Percentiles rank a stretch among this genome's conserved stretches.
These are phyloP conservation scores for Epichloe aotearoae DNA, from an alignment of 2,329 filamentous ascomycete species.

Conservation along the genomic window DNA sequence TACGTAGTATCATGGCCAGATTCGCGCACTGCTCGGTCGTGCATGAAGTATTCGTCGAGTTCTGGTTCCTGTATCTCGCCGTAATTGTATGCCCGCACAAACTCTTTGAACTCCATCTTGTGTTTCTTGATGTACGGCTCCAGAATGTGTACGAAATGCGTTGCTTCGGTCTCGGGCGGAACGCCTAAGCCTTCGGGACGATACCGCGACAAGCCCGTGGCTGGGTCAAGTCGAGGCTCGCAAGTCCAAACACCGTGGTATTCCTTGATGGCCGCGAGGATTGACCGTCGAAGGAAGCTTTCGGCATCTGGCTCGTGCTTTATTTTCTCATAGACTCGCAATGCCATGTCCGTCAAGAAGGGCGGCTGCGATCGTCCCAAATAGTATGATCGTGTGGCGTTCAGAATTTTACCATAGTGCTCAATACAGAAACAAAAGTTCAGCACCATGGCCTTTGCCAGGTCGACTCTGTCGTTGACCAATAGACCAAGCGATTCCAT, in stretches of 20 bases:
- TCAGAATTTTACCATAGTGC: constrained; percentile 96
- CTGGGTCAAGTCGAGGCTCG: constrained; percentile 62
- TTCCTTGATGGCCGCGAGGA: constrained; percentile 90
- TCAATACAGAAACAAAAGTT: constrained; percentile 98
- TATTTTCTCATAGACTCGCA: constrained; percentile 87
- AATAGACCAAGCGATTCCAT: constrained; percentile 91
- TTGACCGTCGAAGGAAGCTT: constrained; percentile 69
- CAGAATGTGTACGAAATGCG: constrained; percentile 74
- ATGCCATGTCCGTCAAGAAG: constrained; percentile 93
- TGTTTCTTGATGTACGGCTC: constrained; percentile 75
- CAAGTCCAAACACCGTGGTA: constrained; percentile 83
- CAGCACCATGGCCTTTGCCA: constrained; percentile 86
- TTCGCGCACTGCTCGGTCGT: constrained; percentile 90
- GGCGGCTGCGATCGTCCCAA: constrained; percentile 88
- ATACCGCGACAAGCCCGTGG: constrained; percentile 73
- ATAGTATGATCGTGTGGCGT: constrained; percentile 94
- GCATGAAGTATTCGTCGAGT: constrained; percentile 87
- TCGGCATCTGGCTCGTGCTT: constrained; percentile 67
- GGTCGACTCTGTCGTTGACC: constrained; percentile 68
- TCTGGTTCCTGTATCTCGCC: constrained; percentile 68
- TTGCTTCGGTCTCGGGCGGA: constrained; percentile 80
- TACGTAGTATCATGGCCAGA: constrained; percentile 96
- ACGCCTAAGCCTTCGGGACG: constrained; percentile 73
- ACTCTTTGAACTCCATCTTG: constrained; percentile 67
- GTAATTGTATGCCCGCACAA: constrained; percentile 79